Evolutionary conservation across 257 asterid genomes (phyloP), one percentile per base, ranked within the genome.

Genomic region (Craterostigma plantagineum): DNA sequence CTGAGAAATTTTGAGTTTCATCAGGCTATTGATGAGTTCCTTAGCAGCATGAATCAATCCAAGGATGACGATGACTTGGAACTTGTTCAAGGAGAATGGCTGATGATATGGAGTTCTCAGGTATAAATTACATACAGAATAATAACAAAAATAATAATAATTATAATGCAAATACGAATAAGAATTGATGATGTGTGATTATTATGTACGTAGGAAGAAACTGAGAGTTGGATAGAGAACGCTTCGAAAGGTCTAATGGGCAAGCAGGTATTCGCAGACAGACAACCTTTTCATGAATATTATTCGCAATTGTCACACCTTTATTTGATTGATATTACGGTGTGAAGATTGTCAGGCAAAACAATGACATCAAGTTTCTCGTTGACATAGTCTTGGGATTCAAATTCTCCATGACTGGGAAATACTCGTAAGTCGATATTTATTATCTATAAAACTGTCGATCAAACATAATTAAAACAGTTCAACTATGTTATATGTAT

Each of bases 201-300:
- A 23, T 23, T 23, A n/a, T n/a, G n/a, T n/a, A n/a, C n/a, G n/a
- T n/a, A 86, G 97, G 82, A 71, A 56, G 92, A 60, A 60, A 86
- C 97, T 0, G 92, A 86, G 58, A 86, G 97, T 58, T 81, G 97
- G 94, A 59, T 86, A 51, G 93, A 86, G 73, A 86, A 86, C 71
- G 94, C 97, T 33, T 73, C 80, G 11, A 86, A 86, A 43, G 94
- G 97, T 49, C 71, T 81, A 38, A 73, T 86, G 92, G 97, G 94
- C 57, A 67, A 54, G 51, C 97, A 86, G 92, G 96, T n/a, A n/a
- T n/a, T n/a, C n/a, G n/a, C n/a, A 44, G 10, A 45, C 36, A 8
- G 14, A 30, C n/a, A n/a, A n/a, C n/a, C n/a, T n/a, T n/a, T n/a
- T n/a, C n/a, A n/a, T n/a, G n/a, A n/a, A n/a, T n/a, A n/a, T n/a